A percentile compares a stretch with the other conserved stretches of the same genome.
These are phyloP conservation scores for Fusarium haematococcum DNA, from an alignment of 2,329 filamentous ascomycete genomes.

Conservation along the genomic window DNA sequence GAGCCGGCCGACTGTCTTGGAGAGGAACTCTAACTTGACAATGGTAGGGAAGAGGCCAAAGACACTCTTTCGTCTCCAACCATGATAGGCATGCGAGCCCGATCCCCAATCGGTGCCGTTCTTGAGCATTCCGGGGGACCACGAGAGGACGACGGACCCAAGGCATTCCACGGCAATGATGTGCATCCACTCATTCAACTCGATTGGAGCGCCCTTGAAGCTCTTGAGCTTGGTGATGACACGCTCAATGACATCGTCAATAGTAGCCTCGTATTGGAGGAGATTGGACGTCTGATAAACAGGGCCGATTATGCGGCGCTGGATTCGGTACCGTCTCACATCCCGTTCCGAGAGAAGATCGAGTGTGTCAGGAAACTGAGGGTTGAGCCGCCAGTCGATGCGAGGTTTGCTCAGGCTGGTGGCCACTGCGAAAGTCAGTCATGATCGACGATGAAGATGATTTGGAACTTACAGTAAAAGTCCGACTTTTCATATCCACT, in stretches of 20 bases:
- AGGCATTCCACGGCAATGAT: constrained; percentile 66
- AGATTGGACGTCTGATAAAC: constrained; percentile 59
- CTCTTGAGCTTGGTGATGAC: constrained; percentile 51
- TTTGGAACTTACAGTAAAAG: constrained; percentile 59
- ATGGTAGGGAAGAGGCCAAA: constrained; percentile 62
- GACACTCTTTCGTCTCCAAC: constrained; percentile 65
- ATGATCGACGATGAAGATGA: background rate
- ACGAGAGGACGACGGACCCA: constrained; percentile 61
- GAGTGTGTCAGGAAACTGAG: constrained; percentile 57
- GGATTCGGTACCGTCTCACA: constrained; percentile 59
- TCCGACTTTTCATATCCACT: constrained; percentile 64
- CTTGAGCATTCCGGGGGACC: constrained; percentile 62
- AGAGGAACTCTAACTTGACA: constrained; percentile 54
- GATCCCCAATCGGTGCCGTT: constrained; percentile 59
- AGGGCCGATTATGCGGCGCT: constrained; percentile 62
- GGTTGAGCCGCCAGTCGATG: constrained; percentile 53
- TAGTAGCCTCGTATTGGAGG: constrained; percentile 53
- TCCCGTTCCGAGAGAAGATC: constrained; percentile 64
- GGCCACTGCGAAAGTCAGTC: constrained; percentile 51
- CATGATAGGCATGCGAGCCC: constrained; percentile 60
- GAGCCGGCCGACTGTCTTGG: constrained; percentile 50
- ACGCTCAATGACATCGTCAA: constrained; percentile 55
- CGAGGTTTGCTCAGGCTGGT: constrained; percentile 58
- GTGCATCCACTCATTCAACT: constrained; percentile 68
- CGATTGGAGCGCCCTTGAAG: constrained; percentile 55